Conservation (phyloP, 352 stramenopile genomes). For the Pythium sukuiense region DNA sequence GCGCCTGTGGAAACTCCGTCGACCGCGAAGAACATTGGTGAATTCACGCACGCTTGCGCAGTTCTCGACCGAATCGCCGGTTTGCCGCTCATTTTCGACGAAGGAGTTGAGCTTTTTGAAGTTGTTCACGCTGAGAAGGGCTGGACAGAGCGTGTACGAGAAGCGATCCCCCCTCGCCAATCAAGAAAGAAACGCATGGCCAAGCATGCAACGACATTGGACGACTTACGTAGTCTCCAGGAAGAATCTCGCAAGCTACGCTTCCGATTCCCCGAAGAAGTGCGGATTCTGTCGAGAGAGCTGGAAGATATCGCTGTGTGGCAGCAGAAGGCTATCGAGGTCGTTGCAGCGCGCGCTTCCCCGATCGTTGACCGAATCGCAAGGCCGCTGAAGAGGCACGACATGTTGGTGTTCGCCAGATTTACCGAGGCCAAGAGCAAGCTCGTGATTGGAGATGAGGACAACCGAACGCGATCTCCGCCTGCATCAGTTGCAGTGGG, state of each 20-base stretch:
- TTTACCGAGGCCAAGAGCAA: slow-evolving; percentile 27
- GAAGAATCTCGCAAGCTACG: slow-evolving; percentile 53
- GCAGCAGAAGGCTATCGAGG: slow-evolving; percentile 58
- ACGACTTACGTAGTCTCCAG: slow-evolving; percentile 53
- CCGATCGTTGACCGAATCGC: slow-evolving; percentile 41
- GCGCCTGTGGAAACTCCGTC: background rate
- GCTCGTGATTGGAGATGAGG: slow-evolving; percentile 13
- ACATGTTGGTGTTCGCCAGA: slow-evolving; percentile 57
- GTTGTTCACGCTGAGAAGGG: slow-evolving; percentile 59
- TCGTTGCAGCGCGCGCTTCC: slow-evolving; percentile 42
- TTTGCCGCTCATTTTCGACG: slow-evolving; percentile 77
- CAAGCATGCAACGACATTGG: slow-evolving; percentile 61
- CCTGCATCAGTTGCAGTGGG: background rate
- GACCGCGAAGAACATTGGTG: slow-evolving; percentile 16
- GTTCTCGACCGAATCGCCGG: slow-evolving; percentile 66
- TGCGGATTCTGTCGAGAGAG: slow-evolving; percentile 74
- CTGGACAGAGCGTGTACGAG: slow-evolving; percentile 70
- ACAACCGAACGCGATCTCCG: background rate
- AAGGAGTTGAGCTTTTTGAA: slow-evolving; percentile 52
- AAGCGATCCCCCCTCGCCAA: slow-evolving; percentile 73
- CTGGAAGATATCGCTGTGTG: slow-evolving; percentile 62
- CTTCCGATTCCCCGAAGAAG: slow-evolving; percentile 79
- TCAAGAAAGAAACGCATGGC: slow-evolving; percentile 76
- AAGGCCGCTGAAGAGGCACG: slow-evolving; percentile 53
- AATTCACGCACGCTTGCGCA: slow-evolving; percentile 50